These are phyloP conservation scores for Emergomyces africanus DNA, from an alignment of 2,329 filamentous ascomycete species.

Conservation along the genomic window DNA sequence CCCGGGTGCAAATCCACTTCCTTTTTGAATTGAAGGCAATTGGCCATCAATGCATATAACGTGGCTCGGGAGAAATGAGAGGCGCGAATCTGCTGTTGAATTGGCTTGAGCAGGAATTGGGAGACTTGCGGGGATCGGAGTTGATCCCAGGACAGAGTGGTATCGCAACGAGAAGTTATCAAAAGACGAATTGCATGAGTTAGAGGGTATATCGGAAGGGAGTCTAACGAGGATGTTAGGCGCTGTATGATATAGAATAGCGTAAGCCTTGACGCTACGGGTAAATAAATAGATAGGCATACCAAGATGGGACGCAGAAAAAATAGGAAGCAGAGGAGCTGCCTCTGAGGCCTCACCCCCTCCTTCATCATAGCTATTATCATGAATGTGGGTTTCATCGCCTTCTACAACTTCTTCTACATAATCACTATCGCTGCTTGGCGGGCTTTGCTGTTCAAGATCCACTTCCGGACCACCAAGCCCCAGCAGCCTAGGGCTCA, in stretches of 20 bases:
- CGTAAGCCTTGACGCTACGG: background rate
- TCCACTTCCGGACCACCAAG: background rate
- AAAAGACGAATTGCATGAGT: constrained; percentile 82
- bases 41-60: constrained; percentile 81
- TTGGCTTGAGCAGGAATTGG: constrained; percentile 89
- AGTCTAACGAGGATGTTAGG: constrained; percentile 41
- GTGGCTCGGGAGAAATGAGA: constrained; percentile 78
- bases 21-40: constrained; percentile 85
- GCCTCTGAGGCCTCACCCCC: constrained; percentile 20
- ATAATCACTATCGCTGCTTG: background rate
- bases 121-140: constrained; percentile 90
- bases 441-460: background rate
- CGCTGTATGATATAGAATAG: background rate
- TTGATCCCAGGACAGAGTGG: constrained; percentile 87
- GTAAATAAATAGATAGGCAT: constrained; percentile 14
- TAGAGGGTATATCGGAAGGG: constrained; percentile 76
- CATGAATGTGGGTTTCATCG: constrained; percentile 17
- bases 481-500: background rate
- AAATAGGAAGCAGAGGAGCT: constrained; percentile 57
- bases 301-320: constrained; percentile 69
- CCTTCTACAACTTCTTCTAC: background rate
- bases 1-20: constrained; percentile 71
- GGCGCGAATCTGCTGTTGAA: constrained; percentile 74
- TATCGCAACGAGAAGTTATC: constrained; percentile 76
- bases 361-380: constrained; percentile 26